These are phyloP conservation scores for Fusarium compactum DNA, from an alignment of 2,329 filamentous ascomycete genomes.

Conservation along the genomic window DNA sequence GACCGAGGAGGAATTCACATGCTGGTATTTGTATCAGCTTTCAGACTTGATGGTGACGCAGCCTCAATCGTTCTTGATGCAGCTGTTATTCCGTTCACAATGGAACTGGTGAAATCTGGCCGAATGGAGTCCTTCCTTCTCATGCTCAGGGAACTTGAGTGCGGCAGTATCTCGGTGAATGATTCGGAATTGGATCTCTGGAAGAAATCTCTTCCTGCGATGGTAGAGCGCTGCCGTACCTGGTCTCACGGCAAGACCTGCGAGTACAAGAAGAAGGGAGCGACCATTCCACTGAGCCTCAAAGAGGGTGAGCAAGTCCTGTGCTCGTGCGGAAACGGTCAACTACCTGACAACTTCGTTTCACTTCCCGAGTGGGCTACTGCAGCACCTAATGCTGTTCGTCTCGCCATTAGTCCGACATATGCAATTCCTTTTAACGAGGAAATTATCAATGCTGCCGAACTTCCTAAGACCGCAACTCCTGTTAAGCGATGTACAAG, in stretches of 20 bases:
- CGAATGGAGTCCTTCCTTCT: constrained; percentile 56
- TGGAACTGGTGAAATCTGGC: constrained; percentile 48
- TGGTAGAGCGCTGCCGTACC: constrained; percentile 63
- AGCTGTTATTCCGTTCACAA: constrained; percentile 60
- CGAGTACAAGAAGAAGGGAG: constrained; percentile 56
- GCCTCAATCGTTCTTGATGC: constrained; percentile 61
- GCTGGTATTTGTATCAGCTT: constrained; percentile 56
- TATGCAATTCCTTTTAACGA: constrained; percentile 62
- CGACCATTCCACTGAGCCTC: constrained; percentile 55
- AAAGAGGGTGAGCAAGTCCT: constrained; percentile 54
- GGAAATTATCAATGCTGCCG: constrained; percentile 50
- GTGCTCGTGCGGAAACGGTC: constrained; percentile 61
- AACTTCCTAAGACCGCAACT: constrained; percentile 25
- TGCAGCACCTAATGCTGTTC: constrained; percentile 59
- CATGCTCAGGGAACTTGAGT: constrained; percentile 52
- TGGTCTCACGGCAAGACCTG: constrained; percentile 58
- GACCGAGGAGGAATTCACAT: constrained; percentile 56
- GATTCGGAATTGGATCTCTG: constrained; percentile 70
- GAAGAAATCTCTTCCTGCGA: constrained; percentile 59
- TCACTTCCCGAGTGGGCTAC: constrained; percentile 58
- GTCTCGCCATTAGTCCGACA: constrained; percentile 68
- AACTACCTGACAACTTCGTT: constrained; percentile 56
- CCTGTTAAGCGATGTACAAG: constrained; percentile 50
- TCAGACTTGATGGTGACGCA: constrained; percentile 59
- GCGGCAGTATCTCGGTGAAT: constrained; percentile 57